Evolutionary conservation across 805 yeast genomes (phyloP).

Genomic region (Cyberlindnera galapagoensis): DNA sequence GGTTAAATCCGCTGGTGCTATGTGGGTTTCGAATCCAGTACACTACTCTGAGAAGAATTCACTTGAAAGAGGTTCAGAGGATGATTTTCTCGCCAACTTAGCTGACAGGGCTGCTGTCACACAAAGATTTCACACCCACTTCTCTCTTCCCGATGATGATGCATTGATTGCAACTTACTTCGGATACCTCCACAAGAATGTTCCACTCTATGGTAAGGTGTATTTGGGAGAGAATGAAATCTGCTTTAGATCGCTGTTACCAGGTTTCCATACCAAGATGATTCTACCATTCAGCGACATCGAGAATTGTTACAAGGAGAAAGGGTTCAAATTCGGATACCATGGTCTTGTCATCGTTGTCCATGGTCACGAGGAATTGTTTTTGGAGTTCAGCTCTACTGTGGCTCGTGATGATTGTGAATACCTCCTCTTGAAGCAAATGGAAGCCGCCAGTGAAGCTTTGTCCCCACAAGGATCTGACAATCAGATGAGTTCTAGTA

Average conservation of each 20-base stretch:
- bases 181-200: constrained; percentile 57
- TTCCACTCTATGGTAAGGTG: constrained; percentile 80
- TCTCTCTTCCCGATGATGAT: constrained; percentile 50
- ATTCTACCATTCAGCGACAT: constrained; percentile 70
- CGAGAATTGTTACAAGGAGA: constrained; percentile 61
- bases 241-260: constrained; percentile 77
- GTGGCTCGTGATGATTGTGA: constrained; percentile 71
- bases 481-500: constrained; percentile 18
- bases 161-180: constrained; percentile 61
- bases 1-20: constrained; percentile 24
- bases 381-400: constrained; percentile 65
- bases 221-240: constrained; percentile 62
- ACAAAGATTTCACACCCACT: constrained; percentile 57
- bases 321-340: constrained; percentile 63
- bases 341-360: constrained; percentile 65
- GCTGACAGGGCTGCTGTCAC: constrained; percentile 41
- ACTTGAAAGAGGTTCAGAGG: constrained; percentile 30
- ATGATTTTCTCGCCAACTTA: constrained; percentile 38
- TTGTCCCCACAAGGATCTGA: constrained; percentile 7
- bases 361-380: constrained; percentile 69
- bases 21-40: constrained; percentile 56
- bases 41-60: constrained; percentile 46
- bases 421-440: constrained; percentile 40
- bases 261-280: constrained; percentile 76
- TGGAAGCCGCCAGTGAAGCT: constrained; percentile 29